Percentiles rank a stretch among this genome's conserved stretches.
phyloP scores from a whole-genome alignment of 768 basidiomycete genomes.

The Trametes cingulata region DNA sequence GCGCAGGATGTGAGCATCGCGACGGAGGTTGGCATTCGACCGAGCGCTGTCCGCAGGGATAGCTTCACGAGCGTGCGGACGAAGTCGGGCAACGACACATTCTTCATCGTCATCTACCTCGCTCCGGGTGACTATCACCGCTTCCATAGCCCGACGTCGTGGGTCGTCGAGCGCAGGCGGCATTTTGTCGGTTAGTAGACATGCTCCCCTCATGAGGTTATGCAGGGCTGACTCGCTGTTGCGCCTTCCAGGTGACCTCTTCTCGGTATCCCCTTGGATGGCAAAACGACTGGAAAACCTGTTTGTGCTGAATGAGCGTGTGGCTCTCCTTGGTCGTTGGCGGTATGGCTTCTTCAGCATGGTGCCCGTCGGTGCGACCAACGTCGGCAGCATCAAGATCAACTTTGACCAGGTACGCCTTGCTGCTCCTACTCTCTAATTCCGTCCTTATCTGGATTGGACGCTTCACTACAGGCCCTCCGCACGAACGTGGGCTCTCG shows the following conservation, averaged over 20 bases:
- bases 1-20: constrained; percentile 74
- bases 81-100: constrained; percentile 80
- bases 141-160: constrained; percentile 93
- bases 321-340: constrained; percentile 94
- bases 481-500: constrained; percentile 85
- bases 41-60: constrained; percentile 37
- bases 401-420: constrained; percentile 84
- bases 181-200: constrained; percentile 83
- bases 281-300: constrained; percentile 88
- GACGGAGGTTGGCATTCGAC: constrained; percentile 62
- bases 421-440: too few species aligned
- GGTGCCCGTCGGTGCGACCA: constrained; percentile 98
- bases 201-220: background rate
- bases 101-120: constrained; percentile 94
- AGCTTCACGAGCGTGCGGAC: constrained; percentile 49
- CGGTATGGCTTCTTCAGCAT: constrained; percentile 94
- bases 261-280: constrained; percentile 96
- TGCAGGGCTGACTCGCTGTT: background rate
- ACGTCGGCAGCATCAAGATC: constrained; percentile 94
- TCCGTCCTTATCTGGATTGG: background rate
- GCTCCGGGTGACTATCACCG: constrained; percentile 98
- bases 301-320: constrained; percentile 98
- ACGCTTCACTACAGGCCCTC: constrained; percentile 62
- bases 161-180: constrained; percentile 95
- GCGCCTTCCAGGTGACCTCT: constrained; percentile 74